phyloP scores from a whole-genome alignment of 225 moss, liverwort and hornwort genomes.

The Pseudoscleropodium purum region DNA sequence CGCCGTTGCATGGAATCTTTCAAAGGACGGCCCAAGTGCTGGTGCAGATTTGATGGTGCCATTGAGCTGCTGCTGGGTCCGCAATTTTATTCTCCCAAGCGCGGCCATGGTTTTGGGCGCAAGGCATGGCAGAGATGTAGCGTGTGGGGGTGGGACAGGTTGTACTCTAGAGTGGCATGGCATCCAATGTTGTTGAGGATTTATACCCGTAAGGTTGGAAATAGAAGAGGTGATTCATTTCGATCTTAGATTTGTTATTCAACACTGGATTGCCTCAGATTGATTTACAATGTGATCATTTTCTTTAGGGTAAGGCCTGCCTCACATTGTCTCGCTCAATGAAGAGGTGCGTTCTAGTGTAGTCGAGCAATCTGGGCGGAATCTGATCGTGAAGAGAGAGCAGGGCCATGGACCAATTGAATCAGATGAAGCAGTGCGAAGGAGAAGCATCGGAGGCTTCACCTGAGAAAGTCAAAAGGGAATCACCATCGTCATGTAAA shows the following conservation, averaged over 20 bases:
- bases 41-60: not conserved
- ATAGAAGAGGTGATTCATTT: not conserved
- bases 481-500: not conserved
- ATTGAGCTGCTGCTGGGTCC: not conserved
- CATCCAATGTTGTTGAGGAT: not conserved
- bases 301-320: not conserved
- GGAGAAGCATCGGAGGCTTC: not conserved
- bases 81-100: not conserved
- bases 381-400: not conserved
- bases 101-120: not conserved
- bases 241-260: not conserved
- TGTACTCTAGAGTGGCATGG: not conserved
- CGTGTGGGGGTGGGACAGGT: not conserved
- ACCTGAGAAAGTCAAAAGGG: not conserved
- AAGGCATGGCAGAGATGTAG: not conserved
- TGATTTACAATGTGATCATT: not conserved
- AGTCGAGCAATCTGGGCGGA: not conserved
- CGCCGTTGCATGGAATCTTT: conserved; percentile 17
- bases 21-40: not conserved
- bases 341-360: not conserved
- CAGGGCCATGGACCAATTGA: conserved; percentile 12
- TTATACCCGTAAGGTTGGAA: not conserved
- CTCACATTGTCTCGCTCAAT: not conserved
- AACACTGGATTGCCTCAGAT: not conserved
- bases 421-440: conserved; percentile 8